phyloP scores from a whole-genome alignment of 306 rosid genomes.

The Ammopiptanthus mongolicus region DNA sequence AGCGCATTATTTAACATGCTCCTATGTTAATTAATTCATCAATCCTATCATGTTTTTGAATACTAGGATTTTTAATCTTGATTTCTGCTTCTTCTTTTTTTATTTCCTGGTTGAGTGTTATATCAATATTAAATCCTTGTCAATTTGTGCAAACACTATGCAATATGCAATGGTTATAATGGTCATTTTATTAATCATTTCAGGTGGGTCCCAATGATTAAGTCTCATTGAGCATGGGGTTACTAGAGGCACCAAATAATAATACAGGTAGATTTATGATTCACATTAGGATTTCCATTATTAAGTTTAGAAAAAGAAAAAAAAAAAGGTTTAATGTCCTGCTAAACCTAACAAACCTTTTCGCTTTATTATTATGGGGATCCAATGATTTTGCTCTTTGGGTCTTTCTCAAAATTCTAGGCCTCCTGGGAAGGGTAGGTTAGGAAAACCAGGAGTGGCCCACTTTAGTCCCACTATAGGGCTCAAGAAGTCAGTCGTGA shows the following conservation, averaged over 20 bases:
- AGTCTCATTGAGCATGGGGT: slow-evolving; percentile 29
- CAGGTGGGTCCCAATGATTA: slow-evolving; percentile 25
- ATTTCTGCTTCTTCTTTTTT: neutral
- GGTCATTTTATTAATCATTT: slow-evolving; percentile 19
- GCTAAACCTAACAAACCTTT: slow-evolving; percentile 44
- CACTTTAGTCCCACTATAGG: slow-evolving; percentile 30
- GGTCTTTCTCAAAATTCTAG: slow-evolving; percentile 10
- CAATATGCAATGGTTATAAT: slow-evolving; percentile 18
- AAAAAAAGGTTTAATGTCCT: neutral
- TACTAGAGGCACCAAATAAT: slow-evolving; percentile 17
- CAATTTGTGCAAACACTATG: slow-evolving; percentile 12
- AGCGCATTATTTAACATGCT: too few relatives aligned
- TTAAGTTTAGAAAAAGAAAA: neutral
- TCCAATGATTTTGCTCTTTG: slow-evolving; percentile 56
- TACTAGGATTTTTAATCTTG: neutral
- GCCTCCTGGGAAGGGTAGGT: slow-evolving; percentile 15
- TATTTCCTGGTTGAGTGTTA: neutral
- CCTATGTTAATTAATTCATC: too few relatives aligned
- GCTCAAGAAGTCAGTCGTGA: slow-evolving; percentile 29
- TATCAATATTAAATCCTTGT: neutral
- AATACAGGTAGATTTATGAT: slow-evolving; percentile 17
- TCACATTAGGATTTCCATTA: slow-evolving; percentile 40
- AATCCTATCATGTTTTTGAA: neutral
- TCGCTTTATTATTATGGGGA: slow-evolving; percentile 49
- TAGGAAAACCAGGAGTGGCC: slow-evolving; percentile 16